Percentiles rank a stretch among this genome's conserved stretches.
Conservation (phyloP, 805 yeast species). For the Cyberlindnera suaveolens region DNA sequence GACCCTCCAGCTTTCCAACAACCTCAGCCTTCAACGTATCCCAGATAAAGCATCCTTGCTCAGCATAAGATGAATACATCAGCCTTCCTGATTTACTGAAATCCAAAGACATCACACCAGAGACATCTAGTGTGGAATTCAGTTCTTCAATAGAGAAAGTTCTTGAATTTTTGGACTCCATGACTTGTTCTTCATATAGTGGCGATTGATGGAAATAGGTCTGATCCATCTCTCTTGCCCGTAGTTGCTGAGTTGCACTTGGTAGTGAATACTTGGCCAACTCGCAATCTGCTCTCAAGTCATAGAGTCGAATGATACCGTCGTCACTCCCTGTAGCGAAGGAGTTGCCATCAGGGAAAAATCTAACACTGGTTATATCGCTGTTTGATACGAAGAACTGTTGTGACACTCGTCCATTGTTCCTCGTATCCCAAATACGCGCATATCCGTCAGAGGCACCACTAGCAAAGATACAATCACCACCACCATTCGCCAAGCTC, state of each 20-base stretch:
- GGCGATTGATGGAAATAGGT: slow-evolving; percentile 13
- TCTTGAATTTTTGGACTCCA: slow-evolving; percentile 11
- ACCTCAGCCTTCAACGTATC: slow-evolving; percentile 62
- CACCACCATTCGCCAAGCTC: slow-evolving; percentile 1
- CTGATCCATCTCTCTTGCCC: slow-evolving; percentile 2
- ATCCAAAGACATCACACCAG: slow-evolving; percentile 70
- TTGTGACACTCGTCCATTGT: slow-evolving; percentile 30
- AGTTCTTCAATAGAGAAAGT: slow-evolving; percentile 21
- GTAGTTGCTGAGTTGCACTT: slow-evolving; percentile 5
- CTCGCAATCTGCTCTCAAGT: slow-evolving; percentile 70
- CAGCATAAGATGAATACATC: slow-evolving; percentile 70
- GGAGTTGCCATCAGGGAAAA: slow-evolving; percentile 65
- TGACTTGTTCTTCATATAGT: slow-evolving; percentile 4
- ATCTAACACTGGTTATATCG: slow-evolving; percentile 59
- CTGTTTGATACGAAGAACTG: slow-evolving; percentile 50
- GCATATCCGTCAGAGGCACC: slow-evolving; percentile 67
- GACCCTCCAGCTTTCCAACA: slow-evolving; percentile 63
- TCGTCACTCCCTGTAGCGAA: slow-evolving; percentile 78
- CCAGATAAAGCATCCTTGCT: slow-evolving; percentile 71
- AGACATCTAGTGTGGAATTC: slow-evolving; percentile 37
- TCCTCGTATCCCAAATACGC: slow-evolving; percentile 59
- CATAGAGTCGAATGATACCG: slow-evolving; percentile 63
- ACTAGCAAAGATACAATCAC: slow-evolving; percentile 39
- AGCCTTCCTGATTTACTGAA: slow-evolving; percentile 71
- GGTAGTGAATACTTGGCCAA: slow-evolving; percentile 41